phyloP scores from a whole-genome alignment of 2,329 filamentous ascomycete genomes.

The Aspergillus fructus region DNA sequence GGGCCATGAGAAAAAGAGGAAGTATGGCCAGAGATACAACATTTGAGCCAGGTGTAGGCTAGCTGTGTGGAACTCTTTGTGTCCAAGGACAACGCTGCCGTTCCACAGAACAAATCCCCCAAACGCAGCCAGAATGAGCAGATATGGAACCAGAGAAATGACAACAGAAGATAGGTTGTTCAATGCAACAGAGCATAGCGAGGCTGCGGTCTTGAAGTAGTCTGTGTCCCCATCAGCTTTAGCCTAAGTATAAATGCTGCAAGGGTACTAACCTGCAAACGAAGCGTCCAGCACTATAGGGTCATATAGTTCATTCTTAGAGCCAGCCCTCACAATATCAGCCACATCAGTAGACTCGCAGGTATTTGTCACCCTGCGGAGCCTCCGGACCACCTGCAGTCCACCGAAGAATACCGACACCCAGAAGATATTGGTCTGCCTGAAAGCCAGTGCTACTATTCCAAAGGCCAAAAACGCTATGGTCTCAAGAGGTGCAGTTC shows the following conservation, averaged over 20 bases:
- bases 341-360: slow-evolving; percentile 26
- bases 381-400: slow-evolving; percentile 40
- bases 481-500: slow-evolving; percentile 23
- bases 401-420: slow-evolving; percentile 57
- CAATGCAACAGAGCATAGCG: slow-evolving; percentile 60
- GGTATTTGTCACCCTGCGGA: slow-evolving; percentile 30
- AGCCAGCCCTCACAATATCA: slow-evolving; percentile 33
- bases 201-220: slow-evolving; percentile 56
- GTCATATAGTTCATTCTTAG: slow-evolving; percentile 49
- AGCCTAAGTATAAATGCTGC: not conserved
- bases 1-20: slow-evolving; percentile 85
- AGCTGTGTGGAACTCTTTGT: slow-evolving; percentile 91
- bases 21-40: slow-evolving; percentile 91
- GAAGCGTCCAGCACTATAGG: slow-evolving; percentile 49
- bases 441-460: slow-evolving; percentile 67
- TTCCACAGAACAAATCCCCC: slow-evolving; percentile 79
- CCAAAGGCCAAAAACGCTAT: slow-evolving; percentile 57
- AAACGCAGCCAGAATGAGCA: slow-evolving; percentile 68
- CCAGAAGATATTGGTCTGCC: slow-evolving; percentile 98
- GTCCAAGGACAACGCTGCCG: slow-evolving; percentile 85
- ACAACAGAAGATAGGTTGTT: slow-evolving; percentile 43
- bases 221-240: slow-evolving; percentile 38
- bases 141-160: slow-evolving; percentile 48
- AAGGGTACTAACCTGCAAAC: slow-evolving; percentile 45
- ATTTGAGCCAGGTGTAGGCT: slow-evolving; percentile 88